These are phyloP conservation scores for Aspergillus sp. DNA, from an alignment of 2,329 filamentous ascomycete genomes.

Conservation along the genomic window DNA sequence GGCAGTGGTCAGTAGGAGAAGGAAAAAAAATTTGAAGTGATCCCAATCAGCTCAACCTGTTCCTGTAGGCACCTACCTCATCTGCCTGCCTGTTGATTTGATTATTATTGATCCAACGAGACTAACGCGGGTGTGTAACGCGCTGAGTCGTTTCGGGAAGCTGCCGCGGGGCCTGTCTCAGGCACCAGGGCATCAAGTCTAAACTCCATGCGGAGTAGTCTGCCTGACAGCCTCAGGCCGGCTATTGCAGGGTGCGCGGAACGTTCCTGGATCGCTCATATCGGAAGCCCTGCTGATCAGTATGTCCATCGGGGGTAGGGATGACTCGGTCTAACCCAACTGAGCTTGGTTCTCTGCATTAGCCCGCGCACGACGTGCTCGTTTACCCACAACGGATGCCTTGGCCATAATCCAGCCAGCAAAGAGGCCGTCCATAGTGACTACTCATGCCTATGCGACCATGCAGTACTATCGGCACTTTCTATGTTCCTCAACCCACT, in stretches of 20 bases:
- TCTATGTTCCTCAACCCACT: too few relatives aligned
- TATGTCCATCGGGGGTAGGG: constrained; percentile 10
- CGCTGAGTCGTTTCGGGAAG: constrained; percentile 1
- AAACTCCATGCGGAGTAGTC: background rate
- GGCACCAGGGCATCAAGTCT: constrained; percentile 1
- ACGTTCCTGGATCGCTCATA: constrained; percentile 21
- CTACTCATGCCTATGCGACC: background rate
- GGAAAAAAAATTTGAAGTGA: too few relatives aligned
- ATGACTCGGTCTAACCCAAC: constrained; percentile 12
- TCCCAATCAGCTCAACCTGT: too few relatives aligned
- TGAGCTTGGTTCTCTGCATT: constrained; percentile 5
- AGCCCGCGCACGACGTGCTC: background rate
- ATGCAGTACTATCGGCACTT: too few relatives aligned
- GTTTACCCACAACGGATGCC: background rate
- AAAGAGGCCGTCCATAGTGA: background rate
- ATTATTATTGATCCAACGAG: background rate
- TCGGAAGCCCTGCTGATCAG: constrained; percentile 16
- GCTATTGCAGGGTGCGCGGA: constrained; percentile 7
- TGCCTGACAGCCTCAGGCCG: constrained; percentile 4
- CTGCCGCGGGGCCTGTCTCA: constrained; percentile 2
- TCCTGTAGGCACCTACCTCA: too few relatives aligned
- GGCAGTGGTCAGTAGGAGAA: too few relatives aligned
- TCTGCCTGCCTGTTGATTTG: too few relatives aligned
- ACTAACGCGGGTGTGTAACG: constrained; percentile 1
- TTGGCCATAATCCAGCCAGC: background rate